A percentile compares a stretch with the other conserved stretches of the same genome.
Evolutionary conservation across 1,284 basidiomycete species (phyloP).

Genomic region (Mycosarcoma maydis): DNA sequence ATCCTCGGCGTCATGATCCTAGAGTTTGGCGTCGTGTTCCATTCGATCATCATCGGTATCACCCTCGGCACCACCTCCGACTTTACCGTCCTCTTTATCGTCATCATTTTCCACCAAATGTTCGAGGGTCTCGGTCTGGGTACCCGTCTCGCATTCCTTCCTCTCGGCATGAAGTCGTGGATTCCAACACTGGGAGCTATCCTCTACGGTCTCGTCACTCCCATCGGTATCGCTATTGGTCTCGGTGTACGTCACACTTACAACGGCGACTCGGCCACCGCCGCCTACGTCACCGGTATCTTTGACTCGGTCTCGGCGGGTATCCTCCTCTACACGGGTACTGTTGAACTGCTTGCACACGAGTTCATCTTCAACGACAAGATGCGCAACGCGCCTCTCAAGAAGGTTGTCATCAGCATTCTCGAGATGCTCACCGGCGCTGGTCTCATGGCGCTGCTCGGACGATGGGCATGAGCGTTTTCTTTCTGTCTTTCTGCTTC

Average conservation of each 20-base stretch:
- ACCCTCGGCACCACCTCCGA: conserved; percentile 84
- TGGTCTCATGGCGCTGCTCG: conserved; percentile 69
- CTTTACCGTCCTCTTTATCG: conserved; percentile 87
- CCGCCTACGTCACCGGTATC: conserved; percentile 62
- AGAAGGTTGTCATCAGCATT: conserved; percentile 61
- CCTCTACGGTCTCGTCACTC: conserved; percentile 62
- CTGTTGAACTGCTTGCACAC: conserved; percentile 65
- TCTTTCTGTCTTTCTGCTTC: neutral
- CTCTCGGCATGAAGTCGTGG: conserved; percentile 29
- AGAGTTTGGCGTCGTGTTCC: conserved; percentile 90
- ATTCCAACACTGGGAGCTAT: conserved; percentile 50
- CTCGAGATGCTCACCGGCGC: conserved; percentile 67
- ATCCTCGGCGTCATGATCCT: conserved; percentile 85
- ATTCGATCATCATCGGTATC: conserved; percentile 85
- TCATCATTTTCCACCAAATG: conserved; percentile 76
- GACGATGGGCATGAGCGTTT: conserved; percentile 61
- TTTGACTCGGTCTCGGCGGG: conserved; percentile 64
- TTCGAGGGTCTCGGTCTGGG: conserved; percentile 67
- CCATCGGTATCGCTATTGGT: conserved; percentile 65
- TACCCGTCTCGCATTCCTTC: conserved; percentile 56
- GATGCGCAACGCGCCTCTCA: conserved; percentile 64
- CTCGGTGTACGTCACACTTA: conserved; percentile 61
- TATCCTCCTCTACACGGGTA: conserved; percentile 66
- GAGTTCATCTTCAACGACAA: conserved; percentile 67
- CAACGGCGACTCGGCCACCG: conserved; percentile 62